Base-by-base conservation (phyloP, 106 monocot genomes). In the Apostasia shenzhenica region DNA sequence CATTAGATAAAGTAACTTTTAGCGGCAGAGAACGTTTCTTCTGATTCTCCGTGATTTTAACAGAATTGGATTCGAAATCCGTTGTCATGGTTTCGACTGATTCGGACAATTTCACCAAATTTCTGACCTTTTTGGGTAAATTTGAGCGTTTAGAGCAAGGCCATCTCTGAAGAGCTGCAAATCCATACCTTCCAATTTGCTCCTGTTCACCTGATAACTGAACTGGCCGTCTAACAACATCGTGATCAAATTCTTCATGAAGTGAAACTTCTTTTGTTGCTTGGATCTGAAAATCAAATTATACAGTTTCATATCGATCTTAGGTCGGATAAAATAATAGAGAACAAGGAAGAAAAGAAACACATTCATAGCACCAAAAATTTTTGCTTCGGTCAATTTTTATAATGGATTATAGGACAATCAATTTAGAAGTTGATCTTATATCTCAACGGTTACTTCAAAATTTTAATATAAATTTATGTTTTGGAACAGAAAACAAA, bases 81-180 rank as follows among this genome's bases (percentile, higher is more conserved):
- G 61, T 50, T 39, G 52, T 69, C 59, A 66, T 77, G 6, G 70
- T 64, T 67, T 79, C 83, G 37, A 55, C 67, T 52, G 76, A 57
- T 38, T 49, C 14, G 50, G 67, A 69, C 14, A 65, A 43, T 42
- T 70, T 72, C 4, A 12, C n/a, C 38, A 37, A 14, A 45, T 70
- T 57, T 47, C 57, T 72, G 4, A 54, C 13, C 64, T 78, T 81
- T 66, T 83, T 85, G 1, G 61, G 57, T 38, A 83, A 61, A 70
- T 72, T 75, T 11, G 90, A 82, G 6, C 84, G 74, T 68, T 87
- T 87, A 11, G 82, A 82, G 70, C 86, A 75, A 55, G 68, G 79
- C 91, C 86, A 91, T n/a, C 78, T 70, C 45, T 73, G 65, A 58
- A 81, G 51, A 74, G 59, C 67, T 45, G 70, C 59, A 45, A 77